Percentiles rank a stretch among this genome's conserved stretches.
These are phyloP conservation scores for Silene coronaria DNA, from an alignment of 179 eudicot species.

Conservation along the genomic window DNA sequence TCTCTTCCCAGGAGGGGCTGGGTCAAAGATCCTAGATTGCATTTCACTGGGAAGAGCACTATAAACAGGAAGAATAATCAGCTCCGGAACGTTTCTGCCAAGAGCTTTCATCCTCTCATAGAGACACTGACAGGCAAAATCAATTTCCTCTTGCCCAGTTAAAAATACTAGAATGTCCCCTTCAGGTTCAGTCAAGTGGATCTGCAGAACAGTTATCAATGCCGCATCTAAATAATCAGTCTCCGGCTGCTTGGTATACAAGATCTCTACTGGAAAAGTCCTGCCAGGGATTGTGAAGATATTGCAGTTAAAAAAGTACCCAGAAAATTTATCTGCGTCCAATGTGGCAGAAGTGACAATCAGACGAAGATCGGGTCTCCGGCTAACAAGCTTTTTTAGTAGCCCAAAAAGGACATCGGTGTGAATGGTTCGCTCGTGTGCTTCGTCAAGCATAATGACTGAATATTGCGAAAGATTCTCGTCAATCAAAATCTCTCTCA, in stretches of 20 bases:
- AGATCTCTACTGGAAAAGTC: conserved; percentile 84
- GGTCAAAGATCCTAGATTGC: conserved; percentile 96
- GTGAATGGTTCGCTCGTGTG: conserved; percentile 92
- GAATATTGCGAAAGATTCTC: conserved; percentile 81
- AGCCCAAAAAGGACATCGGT: conserved; percentile 94
- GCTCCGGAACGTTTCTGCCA: conserved; percentile 81
- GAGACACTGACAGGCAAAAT: conserved; percentile 84
- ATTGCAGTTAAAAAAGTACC: conserved; percentile 82
- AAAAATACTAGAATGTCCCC: conserved; percentile 85
- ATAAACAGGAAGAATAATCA: conserved; percentile 87
- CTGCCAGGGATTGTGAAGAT: conserved; percentile 95
- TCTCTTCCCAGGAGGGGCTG: conserved; percentile 94
- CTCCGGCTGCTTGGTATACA: conserved; percentile 83
- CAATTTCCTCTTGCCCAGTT: conserved; percentile 98
- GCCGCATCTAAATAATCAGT: conserved; percentile 90
- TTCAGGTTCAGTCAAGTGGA: conserved; percentile 93
- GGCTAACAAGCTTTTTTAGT: conserved; percentile 56
- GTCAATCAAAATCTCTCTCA: conserved; percentile 76
- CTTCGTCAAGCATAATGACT: conserved; percentile 94
- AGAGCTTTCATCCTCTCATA: conserved; percentile 86
- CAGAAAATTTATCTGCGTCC: conserved; percentile 93
- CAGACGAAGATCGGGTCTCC: conserved; percentile 81
- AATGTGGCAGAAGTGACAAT: conserved; percentile 94
- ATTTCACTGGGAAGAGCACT: conserved; percentile 98
- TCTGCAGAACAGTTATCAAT: conserved; percentile 76